Evolutionary conservation across 495 filamentous ascomycete species (phyloP), one percentile per base, ranked within the genome.

Genomic region (Lophiotrema nucula): DNA sequence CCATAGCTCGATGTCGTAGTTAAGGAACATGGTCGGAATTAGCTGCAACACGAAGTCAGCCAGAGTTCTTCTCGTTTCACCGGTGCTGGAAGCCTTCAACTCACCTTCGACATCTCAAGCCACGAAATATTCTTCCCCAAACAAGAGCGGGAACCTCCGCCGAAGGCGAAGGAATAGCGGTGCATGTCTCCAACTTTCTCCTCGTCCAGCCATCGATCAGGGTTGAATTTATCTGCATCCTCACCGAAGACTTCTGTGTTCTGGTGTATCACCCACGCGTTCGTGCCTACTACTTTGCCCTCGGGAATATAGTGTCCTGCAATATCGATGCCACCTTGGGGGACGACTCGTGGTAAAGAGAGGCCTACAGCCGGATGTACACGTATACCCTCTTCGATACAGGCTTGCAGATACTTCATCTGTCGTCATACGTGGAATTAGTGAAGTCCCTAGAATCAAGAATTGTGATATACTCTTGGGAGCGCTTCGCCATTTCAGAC

Each of bases 321-420:
- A 22, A 76, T 58, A 3, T 44, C 25, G 16, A 53, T 57, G 15
- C 74, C 75, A 18, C 53, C 47, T 0, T 28, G 3, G 11, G 76
- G 70, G 0, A 71, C 64, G 11, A 67, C 48, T 2, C 72, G 49
- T 35, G 70, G 68, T 2, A 69, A 41, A 12, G 5, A 4, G 4
- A 37, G 4, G 11, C 47, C 47, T 4, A 51, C 25, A 4, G 47
- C 11, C 53, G 58, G 66, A 35, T 69, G 64, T 13, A 65, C 25
- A 24, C 76, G 70, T 31, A 71, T 64, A 1, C 65, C 62, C 51
- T 79, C 76, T 46, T 76, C 62, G 39, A 75, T 65, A 33, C 61
- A 63, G 10, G 69, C 72, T 33, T 72, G 60, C 0, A 71, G 53
- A 41, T 69, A 71, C 1, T 56, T 49, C 16, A 52, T 19, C 4